Conservation (phyloP, 2,329 filamentous ascomycete species). For the Aspergillus novoparasiticus region DNA sequence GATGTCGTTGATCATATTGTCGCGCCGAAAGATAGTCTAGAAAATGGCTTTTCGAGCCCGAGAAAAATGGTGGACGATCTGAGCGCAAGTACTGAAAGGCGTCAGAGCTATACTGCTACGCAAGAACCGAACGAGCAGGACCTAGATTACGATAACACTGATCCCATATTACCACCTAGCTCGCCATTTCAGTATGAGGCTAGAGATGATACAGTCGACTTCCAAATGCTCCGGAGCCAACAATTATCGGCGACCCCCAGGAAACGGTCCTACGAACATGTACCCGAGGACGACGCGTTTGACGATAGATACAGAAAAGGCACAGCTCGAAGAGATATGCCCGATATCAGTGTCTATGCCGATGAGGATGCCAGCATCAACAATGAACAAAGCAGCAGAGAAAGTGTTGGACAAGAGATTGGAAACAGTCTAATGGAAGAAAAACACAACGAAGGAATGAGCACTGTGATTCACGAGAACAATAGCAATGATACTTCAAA, state of each 20-base stretch:
- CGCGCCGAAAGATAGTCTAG: constrained; percentile 21
- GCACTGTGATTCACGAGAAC: constrained; percentile 38
- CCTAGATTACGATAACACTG: constrained; percentile 25
- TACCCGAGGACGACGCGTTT: constrained; percentile 17
- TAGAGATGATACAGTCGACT: constrained; percentile 38
- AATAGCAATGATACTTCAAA: constrained; percentile 23
- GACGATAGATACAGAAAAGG: constrained; percentile 33
- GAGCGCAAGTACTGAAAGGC: constrained; percentile 17
- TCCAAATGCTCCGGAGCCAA: constrained; percentile 24
- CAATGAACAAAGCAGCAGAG: constrained; percentile 21
- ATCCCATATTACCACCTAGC: constrained; percentile 31
- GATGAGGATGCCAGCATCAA: constrained; percentile 30
- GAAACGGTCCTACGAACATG: constrained; percentile 26
- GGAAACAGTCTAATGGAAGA: constrained; percentile 42
- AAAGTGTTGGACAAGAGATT: constrained; percentile 23
- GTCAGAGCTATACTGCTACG: constrained; percentile 15
- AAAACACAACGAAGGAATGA: constrained; percentile 45
- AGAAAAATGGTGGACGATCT: constrained; percentile 25
- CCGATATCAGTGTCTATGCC: constrained; percentile 29
- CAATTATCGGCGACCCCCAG: constrained; percentile 22
- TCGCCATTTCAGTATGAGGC: constrained; percentile 41
- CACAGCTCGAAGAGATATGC: constrained; percentile 22
- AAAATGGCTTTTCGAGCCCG: constrained; percentile 31
- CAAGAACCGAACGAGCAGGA: constrained; percentile 22
- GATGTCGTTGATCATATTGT: constrained; percentile 19